Conservation (phyloP, 768 basidiomycete genomes). For the Calocera cornea region DNA sequence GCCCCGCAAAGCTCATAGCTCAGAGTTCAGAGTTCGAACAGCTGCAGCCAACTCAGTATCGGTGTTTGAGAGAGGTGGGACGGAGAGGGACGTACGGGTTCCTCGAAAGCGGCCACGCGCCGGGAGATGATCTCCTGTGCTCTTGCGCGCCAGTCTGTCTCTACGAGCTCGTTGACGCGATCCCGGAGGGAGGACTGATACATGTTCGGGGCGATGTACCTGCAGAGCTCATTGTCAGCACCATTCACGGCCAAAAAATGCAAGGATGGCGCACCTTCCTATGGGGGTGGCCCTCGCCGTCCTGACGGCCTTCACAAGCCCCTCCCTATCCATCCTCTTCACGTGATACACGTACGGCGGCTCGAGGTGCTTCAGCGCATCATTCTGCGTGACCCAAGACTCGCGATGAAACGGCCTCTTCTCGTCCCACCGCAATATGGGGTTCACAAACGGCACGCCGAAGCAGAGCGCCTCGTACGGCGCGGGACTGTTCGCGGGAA, state of each 20-base stretch:
- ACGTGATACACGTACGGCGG: constrained; percentile 21
- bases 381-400: constrained; percentile 20
- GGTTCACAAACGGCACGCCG: constrained; percentile 11
- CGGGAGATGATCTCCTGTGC: neutral
- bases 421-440: constrained; percentile 6
- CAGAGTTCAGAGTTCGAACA: neutral
- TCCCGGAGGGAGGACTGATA: neutral
- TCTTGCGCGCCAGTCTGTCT: neutral
- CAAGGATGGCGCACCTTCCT: neutral
- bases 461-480: constrained; percentile 11
- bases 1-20: too few relatives aligned
- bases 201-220: neutral
- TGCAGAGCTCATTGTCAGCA: neutral
- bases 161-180: neutral
- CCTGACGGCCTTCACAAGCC: constrained; percentile 11
- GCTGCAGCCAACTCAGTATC: neutral
- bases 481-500: constrained; percentile 8
- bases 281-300: constrained; percentile 14
- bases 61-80: neutral
- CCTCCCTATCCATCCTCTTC: constrained; percentile 13
- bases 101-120: neutral
- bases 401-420: constrained; percentile 17
- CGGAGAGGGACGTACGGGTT: neutral
- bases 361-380: constrained; percentile 12
- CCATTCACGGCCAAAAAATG: neutral